Conservation (phyloP, 169 alveolate genomes). For the Plasmodium vivax region DNA sequence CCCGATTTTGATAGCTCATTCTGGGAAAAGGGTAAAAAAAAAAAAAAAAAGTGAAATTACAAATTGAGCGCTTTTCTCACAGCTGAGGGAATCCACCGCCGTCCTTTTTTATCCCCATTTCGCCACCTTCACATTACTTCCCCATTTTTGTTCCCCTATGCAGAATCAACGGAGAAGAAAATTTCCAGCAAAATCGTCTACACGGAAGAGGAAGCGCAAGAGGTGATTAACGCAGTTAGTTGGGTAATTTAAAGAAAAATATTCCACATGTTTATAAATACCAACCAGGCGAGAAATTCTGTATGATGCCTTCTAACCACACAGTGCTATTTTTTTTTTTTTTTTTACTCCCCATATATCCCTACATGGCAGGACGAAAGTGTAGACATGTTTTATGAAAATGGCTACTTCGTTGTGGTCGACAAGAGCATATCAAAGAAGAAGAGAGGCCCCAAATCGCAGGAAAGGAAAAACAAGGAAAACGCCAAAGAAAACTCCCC, state of each 20-base stretch:
- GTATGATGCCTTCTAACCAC: not conserved
- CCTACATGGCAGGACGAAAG: conserved; percentile 6
- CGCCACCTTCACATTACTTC: not conserved
- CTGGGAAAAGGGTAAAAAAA: not conserved
- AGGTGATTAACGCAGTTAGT: not conserved
- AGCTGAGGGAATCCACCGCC: not conserved
- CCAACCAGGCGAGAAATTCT: not conserved
- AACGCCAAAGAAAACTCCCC: not conserved
- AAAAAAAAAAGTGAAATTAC: not conserved
- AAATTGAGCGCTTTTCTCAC: not conserved
- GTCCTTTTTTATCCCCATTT: not conserved
- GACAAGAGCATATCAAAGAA: conserved; percentile 7
- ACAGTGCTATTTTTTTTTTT: not conserved
- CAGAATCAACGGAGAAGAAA: not conserved
- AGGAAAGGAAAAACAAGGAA: not conserved
- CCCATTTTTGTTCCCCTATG: not conserved
- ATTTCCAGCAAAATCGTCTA: not conserved
- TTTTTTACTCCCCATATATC: not conserved
- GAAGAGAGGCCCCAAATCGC: not conserved
- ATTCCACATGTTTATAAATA: not conserved
- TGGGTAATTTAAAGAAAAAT: not conserved
- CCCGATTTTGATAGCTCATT: not conserved
- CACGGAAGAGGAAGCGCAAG: not conserved
- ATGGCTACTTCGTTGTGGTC: conserved; percentile 64
- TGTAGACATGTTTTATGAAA: conserved; percentile 47